A percentile compares a stretch with the other conserved stretches of the same genome.
These are phyloP conservation scores for Oryza meridionalis DNA, from an alignment of 176 grass and related monocot species.

Conservation along the genomic window DNA sequence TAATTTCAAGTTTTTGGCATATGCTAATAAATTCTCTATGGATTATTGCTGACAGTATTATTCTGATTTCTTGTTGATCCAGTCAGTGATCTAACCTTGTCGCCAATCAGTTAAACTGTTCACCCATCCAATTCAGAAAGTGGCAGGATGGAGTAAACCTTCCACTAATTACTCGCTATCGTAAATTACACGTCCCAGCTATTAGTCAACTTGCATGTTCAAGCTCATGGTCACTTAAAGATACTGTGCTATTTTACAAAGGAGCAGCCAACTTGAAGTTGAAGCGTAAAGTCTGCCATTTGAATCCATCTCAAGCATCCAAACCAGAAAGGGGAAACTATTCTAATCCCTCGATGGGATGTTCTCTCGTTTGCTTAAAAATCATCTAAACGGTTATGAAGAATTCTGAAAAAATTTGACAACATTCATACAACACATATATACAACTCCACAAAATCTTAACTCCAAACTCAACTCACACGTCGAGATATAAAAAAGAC, in stretches of 20 bases:
- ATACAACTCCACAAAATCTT: too few species aligned
- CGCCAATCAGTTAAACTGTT: constrained; percentile 14
- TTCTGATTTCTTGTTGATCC: not conserved
- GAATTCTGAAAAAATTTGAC: too few species aligned
- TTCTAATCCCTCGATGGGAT: too few species aligned
- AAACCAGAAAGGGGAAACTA: not conserved
- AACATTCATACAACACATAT: too few species aligned
- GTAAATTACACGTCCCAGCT: constrained; percentile 18
- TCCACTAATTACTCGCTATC: not conserved
- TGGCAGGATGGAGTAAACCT: not conserved
- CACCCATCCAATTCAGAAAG: not conserved
- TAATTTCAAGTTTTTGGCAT: not conserved
- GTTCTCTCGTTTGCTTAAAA: too few species aligned
- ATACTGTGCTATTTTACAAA: not conserved
- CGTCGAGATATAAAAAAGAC: too few species aligned
- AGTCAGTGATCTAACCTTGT: not conserved
- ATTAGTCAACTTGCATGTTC: not conserved
- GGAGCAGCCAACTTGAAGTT: not conserved
- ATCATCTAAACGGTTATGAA: too few species aligned
- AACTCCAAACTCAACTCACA: too few species aligned
- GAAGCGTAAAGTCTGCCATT: not conserved
- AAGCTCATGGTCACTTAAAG: not conserved
- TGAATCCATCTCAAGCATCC: constrained; percentile 7
- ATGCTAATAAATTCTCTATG: not conserved
- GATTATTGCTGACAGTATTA: not conserved